Base-by-base conservation (phyloP, 177 flowering plant genomes). In the Vitis hybrid region DNA sequence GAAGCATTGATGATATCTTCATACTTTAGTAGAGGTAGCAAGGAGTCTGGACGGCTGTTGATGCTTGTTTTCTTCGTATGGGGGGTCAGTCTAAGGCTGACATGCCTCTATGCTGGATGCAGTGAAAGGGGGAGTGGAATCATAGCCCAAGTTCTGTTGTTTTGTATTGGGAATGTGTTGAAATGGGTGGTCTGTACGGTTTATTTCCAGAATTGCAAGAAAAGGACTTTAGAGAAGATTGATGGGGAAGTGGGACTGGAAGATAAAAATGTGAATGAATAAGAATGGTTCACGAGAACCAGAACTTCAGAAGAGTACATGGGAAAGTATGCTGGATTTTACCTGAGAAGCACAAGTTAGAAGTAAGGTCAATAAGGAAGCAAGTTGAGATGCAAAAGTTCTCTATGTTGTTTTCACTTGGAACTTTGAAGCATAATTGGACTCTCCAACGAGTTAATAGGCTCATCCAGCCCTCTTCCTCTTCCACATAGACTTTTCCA, bases 31-130 rank as follows among this genome's bases (percentile, higher is more conserved):
- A 69, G 70, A 56, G 76, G 76, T 2, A 60, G 51, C 17, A 54
- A 62, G 60, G 32, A 4, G 17, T 17, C 52, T 0, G 85, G 83
- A 2, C 30, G 80, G 17, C 13, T n/a, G 51, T 39, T 82, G 58
- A 76, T 79, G 79, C 75, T 77, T 14, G 55, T 80, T 39, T 76
- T 69, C 75, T 78, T 67, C 50, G 49, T 58, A 6, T 71, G 66
- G 72, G 60, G 26, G 17, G 9, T 32, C 23, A 56, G n/a, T 45
- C 48, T 76, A 17, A 71, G 78, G 76, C 8, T 70, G 10, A 14
- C 63, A 2, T 72, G 74, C 60, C 34, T 79, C 1, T 32, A 12
- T 18, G 11, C 49, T 13, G 60, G 70, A 6, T 58, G 72, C 32
- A 2, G 56, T 52, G 66, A 62, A 51, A 56, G 58, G 8, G 56